phyloP scores from a whole-genome alignment of 1,284 basidiomycete species.

The Cutaneotrichosporon sp. region DNA sequence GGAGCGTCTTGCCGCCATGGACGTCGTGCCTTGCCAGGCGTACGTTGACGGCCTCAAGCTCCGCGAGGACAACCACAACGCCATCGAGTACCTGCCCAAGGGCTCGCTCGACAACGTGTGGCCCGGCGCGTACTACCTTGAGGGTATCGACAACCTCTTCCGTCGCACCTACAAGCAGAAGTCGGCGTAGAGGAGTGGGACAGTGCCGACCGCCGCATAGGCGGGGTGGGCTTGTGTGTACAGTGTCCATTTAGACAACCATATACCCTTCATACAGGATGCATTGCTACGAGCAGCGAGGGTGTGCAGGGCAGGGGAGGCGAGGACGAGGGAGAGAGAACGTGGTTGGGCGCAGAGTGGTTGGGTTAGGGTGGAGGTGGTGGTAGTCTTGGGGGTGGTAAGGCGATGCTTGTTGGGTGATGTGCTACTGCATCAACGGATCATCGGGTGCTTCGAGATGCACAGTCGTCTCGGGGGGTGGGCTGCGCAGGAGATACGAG shows the following conservation, averaged over 20 bases:
- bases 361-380: too few relatives aligned
- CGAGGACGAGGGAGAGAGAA: too few relatives aligned
- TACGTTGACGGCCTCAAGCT: constrained; percentile 76
- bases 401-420: too few relatives aligned
- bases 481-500: too few relatives aligned
- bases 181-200: constrained; percentile 21
- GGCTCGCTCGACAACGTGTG: constrained; percentile 90
- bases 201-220: neutral
- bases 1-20: constrained; percentile 77
- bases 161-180: constrained; percentile 73
- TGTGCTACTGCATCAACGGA: too few relatives aligned
- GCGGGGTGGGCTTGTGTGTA: constrained; percentile 1
- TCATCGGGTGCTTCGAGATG: too few relatives aligned
- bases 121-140: constrained; percentile 92
- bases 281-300: neutral
- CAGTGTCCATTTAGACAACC: constrained; percentile 2
- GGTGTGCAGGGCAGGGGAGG: too few relatives aligned
- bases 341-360: too few relatives aligned
- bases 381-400: too few relatives aligned
- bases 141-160: constrained; percentile 88
- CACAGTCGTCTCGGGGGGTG: too few relatives aligned
- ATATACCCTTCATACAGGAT: constrained; percentile 13
- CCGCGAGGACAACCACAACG: constrained; percentile 96
- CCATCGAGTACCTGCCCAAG: constrained; percentile 78
- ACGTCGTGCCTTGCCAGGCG: constrained; percentile 86